These are phyloP conservation scores for Suillus placidus DNA, from an alignment of 768 basidiomycete genomes.

Conservation along the genomic window DNA sequence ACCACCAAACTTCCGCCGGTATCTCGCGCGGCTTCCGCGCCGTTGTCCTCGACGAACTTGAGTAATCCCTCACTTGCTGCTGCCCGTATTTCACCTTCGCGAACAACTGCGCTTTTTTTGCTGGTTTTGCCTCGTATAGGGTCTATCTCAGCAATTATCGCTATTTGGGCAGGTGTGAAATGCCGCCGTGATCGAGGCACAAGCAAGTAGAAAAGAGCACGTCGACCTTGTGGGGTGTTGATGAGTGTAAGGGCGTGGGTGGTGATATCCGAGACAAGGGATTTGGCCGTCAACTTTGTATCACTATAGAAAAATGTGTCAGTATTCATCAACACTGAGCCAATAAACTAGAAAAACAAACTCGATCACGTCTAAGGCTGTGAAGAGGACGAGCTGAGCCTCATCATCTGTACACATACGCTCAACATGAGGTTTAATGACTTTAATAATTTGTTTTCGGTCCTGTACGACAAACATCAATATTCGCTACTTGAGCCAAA, in stretches of 20 bases:
- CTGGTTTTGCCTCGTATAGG: conserved; percentile 68
- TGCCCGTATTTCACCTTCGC: conserved; percentile 70
- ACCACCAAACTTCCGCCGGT: conserved; percentile 80
- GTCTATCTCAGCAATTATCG: conserved; percentile 75
- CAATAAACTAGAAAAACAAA: conserved; percentile 39
- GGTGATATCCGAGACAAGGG: conserved; percentile 71
- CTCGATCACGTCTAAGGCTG: conserved; percentile 90
- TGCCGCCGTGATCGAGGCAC: conserved; percentile 82
- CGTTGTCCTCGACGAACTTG: conserved; percentile 67
- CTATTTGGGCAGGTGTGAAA: conserved; percentile 83
- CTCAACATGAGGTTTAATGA: conserved; percentile 86
- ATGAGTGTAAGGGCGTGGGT: conserved; percentile 59
- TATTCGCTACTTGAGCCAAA: too few species aligned
- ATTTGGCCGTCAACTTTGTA: conserved; percentile 86
- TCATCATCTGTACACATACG: conserved; percentile 89
- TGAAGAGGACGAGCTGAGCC: conserved; percentile 88
- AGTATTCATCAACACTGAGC: conserved; percentile 1
- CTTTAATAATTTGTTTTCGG: conserved; percentile 88
- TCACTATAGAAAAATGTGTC: conserved; percentile 53
- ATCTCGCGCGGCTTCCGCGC: conserved; percentile 65
- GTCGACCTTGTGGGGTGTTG: conserved; percentile 71
- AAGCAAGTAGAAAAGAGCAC: conserved; percentile 81
- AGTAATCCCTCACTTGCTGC: conserved; percentile 77
- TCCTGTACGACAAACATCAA: conserved; percentile 50
- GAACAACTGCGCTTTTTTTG: conserved; percentile 71